phyloP scores from a whole-genome alignment of 2,329 filamentous ascomycete species.

The Aciculosporium take region DNA sequence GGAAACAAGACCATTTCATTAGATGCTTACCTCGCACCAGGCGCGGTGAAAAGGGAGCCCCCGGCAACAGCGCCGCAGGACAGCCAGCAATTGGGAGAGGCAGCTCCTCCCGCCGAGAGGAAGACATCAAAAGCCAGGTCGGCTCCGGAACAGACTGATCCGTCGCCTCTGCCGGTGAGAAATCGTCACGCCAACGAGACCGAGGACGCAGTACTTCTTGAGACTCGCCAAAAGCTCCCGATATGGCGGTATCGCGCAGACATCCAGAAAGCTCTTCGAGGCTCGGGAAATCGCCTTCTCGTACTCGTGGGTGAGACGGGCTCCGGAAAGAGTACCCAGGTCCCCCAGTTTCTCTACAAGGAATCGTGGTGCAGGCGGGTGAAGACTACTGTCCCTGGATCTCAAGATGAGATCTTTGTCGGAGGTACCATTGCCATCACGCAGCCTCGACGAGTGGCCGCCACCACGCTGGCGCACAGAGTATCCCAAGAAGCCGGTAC shows the following conservation, averaged over 20 bases:
- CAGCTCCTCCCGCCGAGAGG: neutral
- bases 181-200: slow-evolving; percentile 7
- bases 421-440: slow-evolving; percentile 85
- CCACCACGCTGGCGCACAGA: slow-evolving; percentile 76
- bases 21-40: slow-evolving; percentile 31
- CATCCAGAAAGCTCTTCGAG: slow-evolving; percentile 49
- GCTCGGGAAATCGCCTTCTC: slow-evolving; percentile 51
- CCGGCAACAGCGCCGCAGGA: neutral
- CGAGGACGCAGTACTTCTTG: slow-evolving; percentile 22
- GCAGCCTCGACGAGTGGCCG: slow-evolving; percentile 83
- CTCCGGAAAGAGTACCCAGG: slow-evolving; percentile 91
- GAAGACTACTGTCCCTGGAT: slow-evolving; percentile 33
- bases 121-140: neutral
- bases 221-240: slow-evolving; percentile 53
- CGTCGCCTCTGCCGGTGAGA: neutral
- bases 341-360: slow-evolving; percentile 72
- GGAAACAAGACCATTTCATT: slow-evolving; percentile 35
- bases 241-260: slow-evolving; percentile 63
- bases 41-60: slow-evolving; percentile 1
- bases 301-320: slow-evolving; percentile 88
- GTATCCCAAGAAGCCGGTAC: slow-evolving; percentile 65
- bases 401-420: slow-evolving; percentile 33
- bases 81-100: neutral
- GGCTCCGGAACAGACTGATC: neutral
- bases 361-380: slow-evolving; percentile 65